Evolutionary conservation across 2,329 filamentous ascomycete species (phyloP), one percentile per base, ranked within the genome.

Genomic region (Cytospora leucostoma): DNA sequence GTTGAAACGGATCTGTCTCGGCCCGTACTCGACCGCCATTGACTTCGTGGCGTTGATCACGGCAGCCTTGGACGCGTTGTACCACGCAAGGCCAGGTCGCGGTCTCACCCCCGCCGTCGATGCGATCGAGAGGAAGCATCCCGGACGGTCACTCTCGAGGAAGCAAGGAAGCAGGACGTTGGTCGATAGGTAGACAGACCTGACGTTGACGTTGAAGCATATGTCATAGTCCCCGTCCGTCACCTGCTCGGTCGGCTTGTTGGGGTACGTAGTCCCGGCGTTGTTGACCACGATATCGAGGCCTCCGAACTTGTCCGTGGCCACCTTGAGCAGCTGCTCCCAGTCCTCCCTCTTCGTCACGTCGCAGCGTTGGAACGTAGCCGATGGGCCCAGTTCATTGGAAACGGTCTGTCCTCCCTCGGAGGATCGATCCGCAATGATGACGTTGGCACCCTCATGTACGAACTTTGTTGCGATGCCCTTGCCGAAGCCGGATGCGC

Each of bases 1-100:
- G 67, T 92, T 92, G 70, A 93, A 88, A 0, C 89, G 84, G 67
- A 93, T 91, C 68, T 90, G 82, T 61, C 90, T 83, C 0, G 85
- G 82, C 0, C 87, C 90, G 68, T 89, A 93, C 73, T 93, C 90
- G 1, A 89, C 86, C 0, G 89, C 90, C 67, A 93, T 74, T 1
- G 75, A 71, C 73, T 83, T 83, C 0, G 79, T 80, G 47, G 84
- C 85, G 56, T 83, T 88, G 68, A 82, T 82, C 12, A 88, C 83
- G 0, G 88, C 88, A 0, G 84, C 87, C 72, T 91, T 91, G 51
- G 82, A 85, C 1, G 87, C 85, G 70, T 89, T 90, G 70, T 90
- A 90, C 87, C 88, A 90, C 1, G 87, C 86, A 53, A 90, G 70
- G 0, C 86, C 83, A 0, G 85, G 84, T 32, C 88, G 78, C 0